These are phyloP conservation scores for Aspergillus sp. DNA, from an alignment of 2,329 filamentous ascomycete genomes.

Conservation along the genomic window DNA sequence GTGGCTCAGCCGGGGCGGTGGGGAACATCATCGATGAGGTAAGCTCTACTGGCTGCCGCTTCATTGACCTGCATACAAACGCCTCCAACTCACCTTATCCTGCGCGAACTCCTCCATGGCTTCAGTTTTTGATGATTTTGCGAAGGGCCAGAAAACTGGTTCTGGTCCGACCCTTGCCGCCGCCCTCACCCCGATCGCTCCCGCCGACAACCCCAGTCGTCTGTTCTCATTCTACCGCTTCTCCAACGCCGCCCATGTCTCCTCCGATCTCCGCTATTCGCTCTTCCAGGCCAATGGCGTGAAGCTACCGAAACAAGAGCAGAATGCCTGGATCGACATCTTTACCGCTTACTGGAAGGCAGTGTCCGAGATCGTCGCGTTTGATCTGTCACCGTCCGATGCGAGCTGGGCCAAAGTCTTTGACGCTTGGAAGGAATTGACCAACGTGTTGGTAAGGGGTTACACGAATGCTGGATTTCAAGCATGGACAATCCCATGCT, in stretches of 20 bases:
- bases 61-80: neutral
- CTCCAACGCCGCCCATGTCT: constrained; percentile 64
- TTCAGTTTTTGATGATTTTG: constrained; percentile 70
- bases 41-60: neutral
- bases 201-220: constrained; percentile 60
- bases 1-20: constrained; percentile 12
- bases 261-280: constrained; percentile 66
- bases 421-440: constrained; percentile 82
- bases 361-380: constrained; percentile 67
- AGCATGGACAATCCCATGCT: constrained; percentile 87
- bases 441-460: constrained; percentile 72
- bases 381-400: constrained; percentile 52
- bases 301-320: constrained; percentile 64
- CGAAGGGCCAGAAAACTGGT: constrained; percentile 60
- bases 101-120: constrained; percentile 57
- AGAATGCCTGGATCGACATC: constrained; percentile 81
- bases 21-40: constrained; percentile 5
- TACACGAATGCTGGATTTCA: constrained; percentile 75
- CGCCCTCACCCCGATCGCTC: constrained; percentile 69
- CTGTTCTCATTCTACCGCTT: constrained; percentile 69
- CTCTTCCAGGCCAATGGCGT: constrained; percentile 62
- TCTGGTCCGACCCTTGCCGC: constrained; percentile 72
- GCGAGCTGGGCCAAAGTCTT: constrained; percentile 82
- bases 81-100: neutral
- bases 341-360: constrained; percentile 83